Conservation (phyloP, 2,329 filamentous ascomycete genomes). For the Pleomassaria siparia region DNA sequence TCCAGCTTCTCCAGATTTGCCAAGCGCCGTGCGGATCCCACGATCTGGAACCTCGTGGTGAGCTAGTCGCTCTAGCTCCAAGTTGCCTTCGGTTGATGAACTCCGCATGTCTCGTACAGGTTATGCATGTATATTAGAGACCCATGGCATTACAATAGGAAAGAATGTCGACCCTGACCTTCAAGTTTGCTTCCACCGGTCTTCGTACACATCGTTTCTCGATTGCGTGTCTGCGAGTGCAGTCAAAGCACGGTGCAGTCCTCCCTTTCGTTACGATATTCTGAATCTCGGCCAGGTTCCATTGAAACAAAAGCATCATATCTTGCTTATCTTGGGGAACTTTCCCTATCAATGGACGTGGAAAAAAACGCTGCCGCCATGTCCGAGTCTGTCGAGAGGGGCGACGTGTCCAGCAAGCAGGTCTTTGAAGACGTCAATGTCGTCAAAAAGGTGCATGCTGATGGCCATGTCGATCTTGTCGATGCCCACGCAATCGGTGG, state of each 20-base stretch:
- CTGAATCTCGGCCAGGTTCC: too few species aligned
- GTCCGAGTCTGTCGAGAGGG: slow-evolving; percentile 13
- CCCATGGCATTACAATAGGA: not conserved
- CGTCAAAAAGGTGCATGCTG: slow-evolving; percentile 38
- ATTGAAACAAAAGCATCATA: not conserved
- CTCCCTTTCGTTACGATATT: not conserved
- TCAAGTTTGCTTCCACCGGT: not conserved
- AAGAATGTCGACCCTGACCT: not conserved
- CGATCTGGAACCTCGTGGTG: slow-evolving; percentile 7
- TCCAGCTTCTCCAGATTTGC: slow-evolving; percentile 7
- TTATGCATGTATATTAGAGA: not conserved
- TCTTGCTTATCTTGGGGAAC: not conserved
- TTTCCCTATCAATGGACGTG: slow-evolving; percentile 4
- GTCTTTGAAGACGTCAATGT: slow-evolving; percentile 21
- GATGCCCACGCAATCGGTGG: slow-evolving; percentile 49
- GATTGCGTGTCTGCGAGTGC: not conserved
- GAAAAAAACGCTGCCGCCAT: slow-evolving; percentile 15
- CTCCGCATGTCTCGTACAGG: not conserved
- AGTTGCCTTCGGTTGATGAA: slow-evolving; percentile 9
- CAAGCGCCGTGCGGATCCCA: not conserved
- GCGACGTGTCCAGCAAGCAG: slow-evolving; percentile 3
- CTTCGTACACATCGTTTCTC: not conserved
- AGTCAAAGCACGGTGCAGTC: not conserved
- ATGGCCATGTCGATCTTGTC: slow-evolving; percentile 48
- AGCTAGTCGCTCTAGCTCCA: not conserved